Percentiles rank a stretch among this genome's conserved stretches.
These are phyloP conservation scores for Suhomyces pyralidae DNA, from an alignment of 805 yeast genomes.

Conservation along the genomic window DNA sequence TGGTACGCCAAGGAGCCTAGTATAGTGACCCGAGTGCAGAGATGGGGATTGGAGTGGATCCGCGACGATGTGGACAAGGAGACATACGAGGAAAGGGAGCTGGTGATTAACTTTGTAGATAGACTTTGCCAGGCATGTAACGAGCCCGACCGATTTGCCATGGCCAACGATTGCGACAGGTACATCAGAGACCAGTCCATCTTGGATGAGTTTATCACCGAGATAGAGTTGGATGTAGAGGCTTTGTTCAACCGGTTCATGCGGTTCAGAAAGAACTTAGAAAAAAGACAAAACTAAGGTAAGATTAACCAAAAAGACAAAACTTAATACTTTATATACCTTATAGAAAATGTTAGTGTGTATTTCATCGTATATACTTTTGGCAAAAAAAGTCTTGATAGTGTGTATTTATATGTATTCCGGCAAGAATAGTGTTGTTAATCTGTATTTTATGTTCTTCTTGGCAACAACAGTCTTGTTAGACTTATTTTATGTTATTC, in stretches of 20 bases:
- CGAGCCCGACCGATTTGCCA: constrained; percentile 6
- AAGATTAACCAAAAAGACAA: too few species aligned
- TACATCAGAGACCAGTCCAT: constrained; percentile 12
- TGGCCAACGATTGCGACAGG: constrained; percentile 12
- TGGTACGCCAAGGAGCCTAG: constrained; percentile 12
- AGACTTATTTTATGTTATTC: too few species aligned
- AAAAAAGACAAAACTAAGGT: too few species aligned
- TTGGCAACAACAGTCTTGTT: too few species aligned
- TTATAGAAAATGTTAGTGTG: too few species aligned
- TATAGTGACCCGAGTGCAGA: constrained; percentile 8
- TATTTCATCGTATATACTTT: not conserved
- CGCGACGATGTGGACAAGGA: constrained; percentile 13
- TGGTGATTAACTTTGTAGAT: constrained; percentile 9
- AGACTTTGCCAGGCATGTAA: constrained; percentile 8
- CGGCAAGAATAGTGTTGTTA: too few species aligned
- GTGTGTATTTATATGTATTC: too few species aligned
- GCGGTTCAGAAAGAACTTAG: constrained; percentile 10
- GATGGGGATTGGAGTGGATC: constrained; percentile 14
- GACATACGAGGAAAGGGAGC: constrained; percentile 10
- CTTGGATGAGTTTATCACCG: constrained; percentile 14
- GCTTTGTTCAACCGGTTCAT: constrained; percentile 9
- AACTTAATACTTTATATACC: too few species aligned
- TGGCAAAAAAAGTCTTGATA: too few species aligned
- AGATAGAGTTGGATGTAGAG: constrained; percentile 14
- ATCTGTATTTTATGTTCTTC: too few species aligned